Percentiles rank a stretch among this genome's conserved stretches.
Evolutionary conservation across 805 yeast species (phyloP).

Genomic region (Hanseniaspora jakobsenii): DNA sequence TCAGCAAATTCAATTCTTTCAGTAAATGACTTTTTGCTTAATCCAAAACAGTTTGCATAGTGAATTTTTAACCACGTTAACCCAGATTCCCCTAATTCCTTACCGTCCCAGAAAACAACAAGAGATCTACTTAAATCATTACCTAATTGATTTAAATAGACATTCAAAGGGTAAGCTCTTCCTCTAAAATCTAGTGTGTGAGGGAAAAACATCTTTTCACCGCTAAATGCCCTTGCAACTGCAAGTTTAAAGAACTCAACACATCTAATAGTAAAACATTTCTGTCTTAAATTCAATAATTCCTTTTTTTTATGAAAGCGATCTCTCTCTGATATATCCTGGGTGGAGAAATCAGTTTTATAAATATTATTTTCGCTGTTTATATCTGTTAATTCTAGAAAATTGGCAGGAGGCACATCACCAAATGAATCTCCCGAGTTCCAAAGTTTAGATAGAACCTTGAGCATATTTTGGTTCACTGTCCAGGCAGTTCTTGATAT

Average conservation of each 20-base stretch:
- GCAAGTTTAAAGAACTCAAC: conserved; percentile 88
- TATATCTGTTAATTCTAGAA: conserved; percentile 38
- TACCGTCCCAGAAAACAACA: conserved; percentile 67
- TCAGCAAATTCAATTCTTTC: conserved; percentile 53
- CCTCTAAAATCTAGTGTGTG: conserved; percentile 76
- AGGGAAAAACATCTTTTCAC: conserved; percentile 67
- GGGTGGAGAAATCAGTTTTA: not conserved
- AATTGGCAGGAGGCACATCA: conserved; percentile 51
- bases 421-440: conserved; percentile 65
- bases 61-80: conserved; percentile 67
- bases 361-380: conserved; percentile 46
- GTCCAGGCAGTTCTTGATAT: conserved; percentile 89
- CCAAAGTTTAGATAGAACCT: conserved; percentile 69
- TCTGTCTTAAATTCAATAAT: conserved; percentile 47
- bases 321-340: not conserved
- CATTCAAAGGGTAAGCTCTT: conserved; percentile 70
- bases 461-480: conserved; percentile 58
- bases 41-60: conserved; percentile 59
- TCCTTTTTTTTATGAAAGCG: conserved; percentile 35
- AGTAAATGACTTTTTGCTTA: conserved; percentile 56
- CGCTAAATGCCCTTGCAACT: conserved; percentile 83
- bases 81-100: conserved; percentile 51
- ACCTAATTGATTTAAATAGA: conserved; percentile 71
- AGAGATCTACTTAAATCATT: conserved; percentile 65
- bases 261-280: conserved; percentile 77